phyloP scores from a whole-genome alignment of 805 yeast genomes.

The Lipomyces chichibuensis region DNA sequence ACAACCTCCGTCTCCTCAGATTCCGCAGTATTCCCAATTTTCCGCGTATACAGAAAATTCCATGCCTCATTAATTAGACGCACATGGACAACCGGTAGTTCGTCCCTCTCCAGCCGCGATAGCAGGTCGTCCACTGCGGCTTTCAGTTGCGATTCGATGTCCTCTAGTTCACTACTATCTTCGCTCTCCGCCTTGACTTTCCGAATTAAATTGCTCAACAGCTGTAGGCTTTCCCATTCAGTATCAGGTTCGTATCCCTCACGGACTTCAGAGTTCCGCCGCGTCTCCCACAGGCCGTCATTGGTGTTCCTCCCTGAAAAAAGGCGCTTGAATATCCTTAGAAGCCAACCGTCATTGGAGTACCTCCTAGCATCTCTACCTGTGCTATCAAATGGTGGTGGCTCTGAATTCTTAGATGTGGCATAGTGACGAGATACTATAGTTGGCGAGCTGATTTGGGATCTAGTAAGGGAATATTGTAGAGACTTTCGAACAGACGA shows the following conservation, averaged over 20 bases:
- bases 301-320: neutral
- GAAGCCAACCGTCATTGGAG: neutral
- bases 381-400: neutral
- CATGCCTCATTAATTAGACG: conserved; percentile 32
- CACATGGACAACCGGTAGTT: conserved; percentile 25
- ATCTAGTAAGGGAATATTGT: neutral
- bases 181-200: conserved; percentile 22
- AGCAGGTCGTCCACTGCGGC: conserved; percentile 22
- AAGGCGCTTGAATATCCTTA: neutral
- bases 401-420: neutral
- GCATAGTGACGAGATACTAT: neutral
- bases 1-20: conserved; percentile 14
- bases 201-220: conserved; percentile 27
- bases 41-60: conserved; percentile 26
- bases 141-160: conserved; percentile 26
- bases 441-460: neutral
- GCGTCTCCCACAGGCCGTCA: conserved; percentile 13
- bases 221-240: conserved; percentile 33
- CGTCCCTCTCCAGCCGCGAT: conserved; percentile 14
- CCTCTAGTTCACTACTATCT: conserved; percentile 9
- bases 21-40: conserved; percentile 16
- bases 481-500: neutral
- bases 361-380: neutral
- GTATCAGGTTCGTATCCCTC: conserved; percentile 29
- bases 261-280: conserved; percentile 6